A percentile compares a stretch with the other conserved stretches of the same genome.
Conservation (phyloP, 768 basidiomycete genomes). For the Pleurotus citrinopileatus region DNA sequence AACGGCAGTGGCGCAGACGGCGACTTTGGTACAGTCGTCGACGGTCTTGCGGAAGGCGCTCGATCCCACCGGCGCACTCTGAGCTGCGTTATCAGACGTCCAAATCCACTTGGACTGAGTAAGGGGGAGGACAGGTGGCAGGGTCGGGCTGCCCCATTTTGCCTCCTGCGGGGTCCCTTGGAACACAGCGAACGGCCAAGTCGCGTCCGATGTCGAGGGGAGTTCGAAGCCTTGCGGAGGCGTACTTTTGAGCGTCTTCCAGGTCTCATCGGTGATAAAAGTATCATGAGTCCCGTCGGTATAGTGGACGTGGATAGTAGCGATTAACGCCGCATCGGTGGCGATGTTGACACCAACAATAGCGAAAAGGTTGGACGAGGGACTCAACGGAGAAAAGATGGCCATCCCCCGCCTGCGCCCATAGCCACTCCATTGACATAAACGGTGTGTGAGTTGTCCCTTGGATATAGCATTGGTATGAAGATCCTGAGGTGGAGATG, state of each 20-base stretch:
- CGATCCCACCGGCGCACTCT: neutral
- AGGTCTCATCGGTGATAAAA: slow-evolving; percentile 2
- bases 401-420: neutral
- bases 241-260: neutral
- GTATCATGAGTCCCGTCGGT: neutral
- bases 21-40: neutral
- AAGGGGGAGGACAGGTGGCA: slow-evolving; percentile 2
- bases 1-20: slow-evolving; percentile 6
- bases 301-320: neutral
- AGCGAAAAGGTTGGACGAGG: slow-evolving; percentile 3
- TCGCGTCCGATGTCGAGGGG: neutral
- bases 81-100: neutral
- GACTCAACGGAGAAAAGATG: neutral
- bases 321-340: neutral
- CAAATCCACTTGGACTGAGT: slow-evolving; percentile 8
- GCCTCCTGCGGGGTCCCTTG: no score
- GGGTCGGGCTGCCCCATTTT: neutral
- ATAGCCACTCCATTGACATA: neutral
- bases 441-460: neutral
- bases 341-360: neutral
- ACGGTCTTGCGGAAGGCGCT: neutral
- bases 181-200: neutral
- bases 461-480: no score
- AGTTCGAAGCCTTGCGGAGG: neutral
- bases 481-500: neutral